Evolutionary conservation across 441 rosid genomes (phyloP), one percentile per base, ranked within the genome.

Genomic region (Cnidoscolus chayamansa): DNA sequence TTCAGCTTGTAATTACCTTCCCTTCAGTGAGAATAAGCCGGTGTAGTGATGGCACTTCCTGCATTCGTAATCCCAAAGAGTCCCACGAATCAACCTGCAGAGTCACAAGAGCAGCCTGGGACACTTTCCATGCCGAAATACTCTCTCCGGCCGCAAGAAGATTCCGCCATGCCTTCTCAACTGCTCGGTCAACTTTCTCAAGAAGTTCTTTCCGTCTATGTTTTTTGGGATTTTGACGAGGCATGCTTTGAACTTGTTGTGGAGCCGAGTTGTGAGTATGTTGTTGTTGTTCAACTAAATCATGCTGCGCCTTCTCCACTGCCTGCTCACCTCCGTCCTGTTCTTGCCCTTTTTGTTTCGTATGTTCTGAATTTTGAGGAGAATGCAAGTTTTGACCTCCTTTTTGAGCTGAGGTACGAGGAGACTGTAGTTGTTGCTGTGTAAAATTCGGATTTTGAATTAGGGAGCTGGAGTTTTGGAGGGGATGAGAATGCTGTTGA

Each of bases 81-180:
- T 80, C 86, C 98, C 98, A 90, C 6, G 97, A 88, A 68, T 90
- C 89, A 61, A 78, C 89, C 80, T 74, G 81, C 76, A 91, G 78
- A 3, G 68, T 67, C 72, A 71, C 53, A 37, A 89, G 74, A 68
- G 76, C 94, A 7, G 84, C 79, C 75, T 80, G 77, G 7, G 88
- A 83, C 62, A 90, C 90, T 79, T 84, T 85, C 87, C 91, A 90
- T 0, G 97, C 76, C 16, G 93, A 83, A 62, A 91, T 94, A 49
- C 82, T 77, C 77, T 86, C 89, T 40, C 88, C 83, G 0, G 92
- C 82, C 1, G 81, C 85, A 49, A 85, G 45, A 30, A 85, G 51
- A 30, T 78, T 75, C 4, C 70, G 68, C 77, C 94, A 79, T 15
- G 90, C 87, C 81, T 77, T 75, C n/a, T 45, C 74, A 40, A 86